Base-by-base conservation (phyloP, 768 basidiomycete genomes). In the Hortiboletus flavorubellus region DNA sequence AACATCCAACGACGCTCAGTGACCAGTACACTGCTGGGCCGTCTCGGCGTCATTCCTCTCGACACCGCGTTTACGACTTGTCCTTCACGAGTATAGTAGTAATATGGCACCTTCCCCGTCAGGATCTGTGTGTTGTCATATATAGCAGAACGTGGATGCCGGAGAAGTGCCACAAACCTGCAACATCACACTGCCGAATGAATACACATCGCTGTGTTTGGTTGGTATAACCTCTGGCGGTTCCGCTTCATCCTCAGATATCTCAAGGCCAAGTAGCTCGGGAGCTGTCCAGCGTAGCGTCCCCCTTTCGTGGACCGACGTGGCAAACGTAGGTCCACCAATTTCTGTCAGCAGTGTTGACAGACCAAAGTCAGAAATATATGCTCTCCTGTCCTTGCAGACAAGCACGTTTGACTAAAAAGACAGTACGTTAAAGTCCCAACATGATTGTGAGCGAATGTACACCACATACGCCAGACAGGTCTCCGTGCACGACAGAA, bases 281-380 rank as follows among this genome's bases (percentile, higher is more conserved):
- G 56, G 56, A 11, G 56, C 56, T 12, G 56, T 58, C 56, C 56
- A 58, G 21, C 56, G 56, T 37, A 78, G 68, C 18, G 78, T 61
- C 16, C 59, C 76, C 23, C 49, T 59, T 31, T 49, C 50, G 15
- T 35, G 77, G 75, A 30, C 69, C 68, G 52, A 78, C 15, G 59
- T 52, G 65, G 43, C 58, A 51, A 76, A 75, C n/a, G 70, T 68
- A 2, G 59, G 23, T n/a, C 71, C 67, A 35, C 72, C 66, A 40
- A 74, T 63, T 54, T 77, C 75, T n/a, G 67, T 67, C 29, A 74
- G 60, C 39, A 79, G 70, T 18, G 62, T 76, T 29, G 77, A 79
- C 4, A 80, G 63, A 7, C 79, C 79, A 59, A 80, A 80, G 51
- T 80, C 79, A 47, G 73, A 53, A n/a, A 63, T 60, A 8, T 61